These are phyloP conservation scores for Nicotiana tabacum DNA, from an alignment of 257 asterid species.

Conservation along the genomic window DNA sequence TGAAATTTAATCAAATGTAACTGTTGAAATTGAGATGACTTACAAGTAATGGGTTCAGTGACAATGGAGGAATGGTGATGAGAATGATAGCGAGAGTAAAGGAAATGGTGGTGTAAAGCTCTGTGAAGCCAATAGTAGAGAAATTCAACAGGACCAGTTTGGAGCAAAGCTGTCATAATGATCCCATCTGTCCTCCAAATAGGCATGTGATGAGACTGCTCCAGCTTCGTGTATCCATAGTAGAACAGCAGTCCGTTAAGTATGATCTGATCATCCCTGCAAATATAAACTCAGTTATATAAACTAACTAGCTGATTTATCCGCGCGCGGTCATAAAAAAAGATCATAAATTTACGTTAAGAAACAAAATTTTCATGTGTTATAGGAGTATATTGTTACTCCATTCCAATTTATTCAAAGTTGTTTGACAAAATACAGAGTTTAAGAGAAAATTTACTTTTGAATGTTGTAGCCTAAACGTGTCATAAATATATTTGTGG, in stretches of 20 bases:
- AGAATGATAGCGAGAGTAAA: conserved; percentile 83
- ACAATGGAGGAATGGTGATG: conserved; percentile 94
- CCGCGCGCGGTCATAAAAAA: too few species aligned
- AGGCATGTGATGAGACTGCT: conserved; percentile 34
- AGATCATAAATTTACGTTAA: too few species aligned
- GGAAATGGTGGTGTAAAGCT: conserved; percentile 89
- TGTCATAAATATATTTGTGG: too few species aligned
- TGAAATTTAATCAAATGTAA: not conserved
- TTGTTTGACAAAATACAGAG: too few species aligned
- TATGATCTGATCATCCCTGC: conserved; percentile 87
- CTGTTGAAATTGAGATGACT: not conserved
- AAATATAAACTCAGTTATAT: not conserved
- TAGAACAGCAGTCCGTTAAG: conserved; percentile 65
- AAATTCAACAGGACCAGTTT: conserved; percentile 74
- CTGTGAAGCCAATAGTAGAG: conserved; percentile 90
- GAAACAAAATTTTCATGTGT: too few species aligned
- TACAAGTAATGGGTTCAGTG: conserved; percentile 93
- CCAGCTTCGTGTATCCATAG: not conserved
- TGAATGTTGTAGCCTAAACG: too few species aligned
- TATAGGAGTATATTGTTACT: too few species aligned
- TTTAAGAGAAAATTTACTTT: too few species aligned
- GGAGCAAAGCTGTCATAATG: conserved; percentile 48
- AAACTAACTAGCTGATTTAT: too few species aligned
- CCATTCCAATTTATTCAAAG: too few species aligned
- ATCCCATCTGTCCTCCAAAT: conserved; percentile 67